These are phyloP conservation scores for Mycena leptocephala DNA, from an alignment of 768 basidiomycete genomes.

Conservation along the genomic window DNA sequence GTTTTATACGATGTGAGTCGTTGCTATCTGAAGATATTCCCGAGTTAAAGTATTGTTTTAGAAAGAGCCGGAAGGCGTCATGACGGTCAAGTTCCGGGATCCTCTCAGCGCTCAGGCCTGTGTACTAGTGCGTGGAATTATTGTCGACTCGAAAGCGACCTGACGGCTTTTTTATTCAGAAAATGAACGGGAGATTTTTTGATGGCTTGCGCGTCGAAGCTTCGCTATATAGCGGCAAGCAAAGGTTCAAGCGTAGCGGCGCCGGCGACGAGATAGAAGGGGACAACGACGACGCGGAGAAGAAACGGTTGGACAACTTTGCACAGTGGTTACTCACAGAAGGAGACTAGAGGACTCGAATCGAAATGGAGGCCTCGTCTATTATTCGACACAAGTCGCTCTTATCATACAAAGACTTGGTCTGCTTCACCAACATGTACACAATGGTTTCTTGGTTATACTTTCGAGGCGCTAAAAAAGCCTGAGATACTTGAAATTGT, in stretches of 20 bases:
- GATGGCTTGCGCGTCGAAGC: conserved; percentile 89
- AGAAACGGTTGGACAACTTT: conserved; percentile 90
- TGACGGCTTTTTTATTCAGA: conserved; percentile 60
- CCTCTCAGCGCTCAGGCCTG: conserved; percentile 95
- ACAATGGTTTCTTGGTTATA: conserved; percentile 77
- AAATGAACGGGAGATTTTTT: conserved; percentile 96
- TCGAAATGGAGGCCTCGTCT: not conserved
- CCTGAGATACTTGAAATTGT: not conserved
- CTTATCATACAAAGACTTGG: conserved; percentile 15
- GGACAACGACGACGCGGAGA: conserved; percentile 83
- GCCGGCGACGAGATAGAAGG: conserved; percentile 74
- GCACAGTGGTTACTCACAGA: conserved; percentile 90
- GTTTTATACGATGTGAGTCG: conserved; percentile 92
- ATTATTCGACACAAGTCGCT: not conserved
- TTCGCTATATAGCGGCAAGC: conserved; percentile 84
- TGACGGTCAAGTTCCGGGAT: conserved; percentile 97
- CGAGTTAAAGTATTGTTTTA: conserved; percentile 49
- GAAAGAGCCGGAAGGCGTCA: conserved; percentile 94
- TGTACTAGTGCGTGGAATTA: conserved; percentile 72
- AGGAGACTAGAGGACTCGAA: conserved; percentile 66
- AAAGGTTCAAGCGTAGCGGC: conserved; percentile 86
- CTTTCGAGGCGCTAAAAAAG: conserved; percentile 78
- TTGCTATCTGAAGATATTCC: not conserved
- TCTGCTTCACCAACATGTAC: conserved; percentile 76
- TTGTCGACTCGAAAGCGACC: not conserved